Conservation (phyloP, 1,139 yeast species). For the Magnusiomyces ingens region DNA sequence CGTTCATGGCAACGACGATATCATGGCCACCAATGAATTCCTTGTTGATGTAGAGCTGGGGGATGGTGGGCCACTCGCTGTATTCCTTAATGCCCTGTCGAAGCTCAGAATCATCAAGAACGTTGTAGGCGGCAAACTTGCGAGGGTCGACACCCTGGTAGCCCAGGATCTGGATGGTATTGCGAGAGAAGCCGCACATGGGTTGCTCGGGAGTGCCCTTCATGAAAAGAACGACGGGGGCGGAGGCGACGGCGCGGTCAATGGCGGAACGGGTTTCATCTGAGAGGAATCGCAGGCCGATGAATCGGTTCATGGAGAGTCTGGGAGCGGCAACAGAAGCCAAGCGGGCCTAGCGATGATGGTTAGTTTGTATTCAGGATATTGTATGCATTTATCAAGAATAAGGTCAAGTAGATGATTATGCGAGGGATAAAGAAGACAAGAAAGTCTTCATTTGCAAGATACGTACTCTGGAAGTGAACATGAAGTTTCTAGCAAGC, state of each 20-base stretch:
- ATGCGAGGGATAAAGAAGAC: too few relatives aligned
- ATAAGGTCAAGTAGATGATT: neutral
- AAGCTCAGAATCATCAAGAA: slow-evolving; percentile 86
- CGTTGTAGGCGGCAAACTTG: slow-evolving; percentile 95
- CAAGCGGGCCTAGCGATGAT: neutral
- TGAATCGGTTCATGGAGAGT: slow-evolving; percentile 4
- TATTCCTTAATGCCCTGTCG: slow-evolving; percentile 92
- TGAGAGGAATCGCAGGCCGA: slow-evolving; percentile 49
- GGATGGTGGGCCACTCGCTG: slow-evolving; percentile 92
- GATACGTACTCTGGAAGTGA: slow-evolving; percentile 7
- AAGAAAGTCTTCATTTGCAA: too few relatives aligned
- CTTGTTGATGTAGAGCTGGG: slow-evolving; percentile 48
- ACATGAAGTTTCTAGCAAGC: slow-evolving; percentile 3
- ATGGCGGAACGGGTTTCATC: slow-evolving; percentile 78
- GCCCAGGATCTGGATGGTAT: slow-evolving; percentile 87
- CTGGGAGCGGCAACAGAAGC: slow-evolving; percentile 3
- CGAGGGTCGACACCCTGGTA: slow-evolving; percentile 96
- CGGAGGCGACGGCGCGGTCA: slow-evolving; percentile 73
- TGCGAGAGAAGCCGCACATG: slow-evolving; percentile 95
- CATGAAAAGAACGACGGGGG: slow-evolving; percentile 85
- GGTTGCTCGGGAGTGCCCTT: slow-evolving; percentile 88
- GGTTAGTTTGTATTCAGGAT: slow-evolving; percentile 4
- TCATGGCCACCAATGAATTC: slow-evolving; percentile 99
- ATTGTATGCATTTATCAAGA: neutral
- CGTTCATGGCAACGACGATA: slow-evolving; percentile 86